phyloP scores from a whole-genome alignment of 1,139 yeast species.

The Pichia inconspicua region DNA sequence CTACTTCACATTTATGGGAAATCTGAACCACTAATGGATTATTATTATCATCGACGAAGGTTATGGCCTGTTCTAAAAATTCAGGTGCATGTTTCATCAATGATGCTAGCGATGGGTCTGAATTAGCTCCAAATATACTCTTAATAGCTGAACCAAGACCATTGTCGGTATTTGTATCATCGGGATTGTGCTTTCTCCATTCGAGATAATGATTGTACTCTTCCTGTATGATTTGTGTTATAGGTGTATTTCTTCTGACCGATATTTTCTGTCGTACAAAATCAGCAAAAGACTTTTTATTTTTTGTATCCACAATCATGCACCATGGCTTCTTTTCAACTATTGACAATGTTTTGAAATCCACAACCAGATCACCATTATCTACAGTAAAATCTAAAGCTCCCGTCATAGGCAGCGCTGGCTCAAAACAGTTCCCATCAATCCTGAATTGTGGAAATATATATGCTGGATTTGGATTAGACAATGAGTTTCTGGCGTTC shows the following conservation, averaged over 20 bases:
- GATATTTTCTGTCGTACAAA: slow-evolving; percentile 25
- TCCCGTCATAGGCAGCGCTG: slow-evolving; percentile 22
- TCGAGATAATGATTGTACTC: slow-evolving; percentile 24
- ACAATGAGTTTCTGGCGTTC: slow-evolving; percentile 23
- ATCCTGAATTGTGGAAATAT: slow-evolving; percentile 25
- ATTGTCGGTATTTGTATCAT: slow-evolving; percentile 4
- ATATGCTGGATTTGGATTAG: slow-evolving; percentile 23
- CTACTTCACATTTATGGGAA: slow-evolving; percentile 25
- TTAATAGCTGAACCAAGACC: slow-evolving; percentile 6
- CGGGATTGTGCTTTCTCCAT: slow-evolving; percentile 16
- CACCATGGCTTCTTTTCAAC: slow-evolving; percentile 28
- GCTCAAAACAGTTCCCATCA: slow-evolving; percentile 19
- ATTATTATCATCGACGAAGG: slow-evolving; percentile 23
- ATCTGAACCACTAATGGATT: slow-evolving; percentile 25
- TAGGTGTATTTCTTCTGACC: slow-evolving; percentile 23
- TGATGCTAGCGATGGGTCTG: slow-evolving; percentile 24
- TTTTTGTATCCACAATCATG: slow-evolving; percentile 20
- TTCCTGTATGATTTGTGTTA: slow-evolving; percentile 25
- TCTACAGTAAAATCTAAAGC: slow-evolving; percentile 26
- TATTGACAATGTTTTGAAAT: slow-evolving; percentile 22
- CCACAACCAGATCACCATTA: slow-evolving; percentile 27
- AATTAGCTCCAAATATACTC: slow-evolving; percentile 17
- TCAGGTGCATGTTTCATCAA: slow-evolving; percentile 22
- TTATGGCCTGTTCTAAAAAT: slow-evolving; percentile 25
- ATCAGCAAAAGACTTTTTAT: slow-evolving; percentile 26